phyloP scores from a whole-genome alignment of 2,329 filamentous ascomycete genomes.

The Fusarium albosuccineum region DNA sequence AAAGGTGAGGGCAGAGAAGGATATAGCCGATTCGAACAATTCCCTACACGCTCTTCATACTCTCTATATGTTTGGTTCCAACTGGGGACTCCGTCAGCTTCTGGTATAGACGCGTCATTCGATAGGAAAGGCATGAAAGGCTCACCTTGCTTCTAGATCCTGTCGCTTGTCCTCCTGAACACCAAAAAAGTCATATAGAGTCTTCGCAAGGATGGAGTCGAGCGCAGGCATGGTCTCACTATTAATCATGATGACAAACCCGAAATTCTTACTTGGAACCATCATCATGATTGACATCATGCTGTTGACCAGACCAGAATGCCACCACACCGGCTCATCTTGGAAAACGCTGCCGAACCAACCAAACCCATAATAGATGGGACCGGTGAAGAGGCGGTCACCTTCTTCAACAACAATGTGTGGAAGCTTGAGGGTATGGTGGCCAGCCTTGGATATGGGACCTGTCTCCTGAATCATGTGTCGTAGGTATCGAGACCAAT shows the following conservation, averaged over 20 bases:
- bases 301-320: conserved; percentile 41
- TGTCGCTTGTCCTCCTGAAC: conserved; percentile 23
- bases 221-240: conserved; percentile 22
- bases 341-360: conserved; percentile 38
- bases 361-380: conserved; percentile 42
- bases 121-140: too few relatives aligned
- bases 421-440: conserved; percentile 43
- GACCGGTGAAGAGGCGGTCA: conserved; percentile 25
- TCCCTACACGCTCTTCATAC: conserved; percentile 18
- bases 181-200: conserved; percentile 42
- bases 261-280: conserved; percentile 43
- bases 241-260: conserved; percentile 45
- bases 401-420: conserved; percentile 32
- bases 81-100: conserved; percentile 11
- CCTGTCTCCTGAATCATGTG: conserved; percentile 49
- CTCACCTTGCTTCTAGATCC: conserved; percentile 30
- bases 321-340: conserved; percentile 42
- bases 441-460: conserved; percentile 45
- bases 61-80: conserved; percentile 14
- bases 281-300: conserved; percentile 47
- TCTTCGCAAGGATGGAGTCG: conserved; percentile 38
- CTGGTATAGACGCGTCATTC: neutral
- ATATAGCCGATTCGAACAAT: conserved; percentile 35
- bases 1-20: conserved; percentile 35
- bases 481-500: conserved; percentile 54